phyloP scores from a whole-genome alignment of 2,329 filamentous ascomycete genomes.

The Thelonectria rubi region DNA sequence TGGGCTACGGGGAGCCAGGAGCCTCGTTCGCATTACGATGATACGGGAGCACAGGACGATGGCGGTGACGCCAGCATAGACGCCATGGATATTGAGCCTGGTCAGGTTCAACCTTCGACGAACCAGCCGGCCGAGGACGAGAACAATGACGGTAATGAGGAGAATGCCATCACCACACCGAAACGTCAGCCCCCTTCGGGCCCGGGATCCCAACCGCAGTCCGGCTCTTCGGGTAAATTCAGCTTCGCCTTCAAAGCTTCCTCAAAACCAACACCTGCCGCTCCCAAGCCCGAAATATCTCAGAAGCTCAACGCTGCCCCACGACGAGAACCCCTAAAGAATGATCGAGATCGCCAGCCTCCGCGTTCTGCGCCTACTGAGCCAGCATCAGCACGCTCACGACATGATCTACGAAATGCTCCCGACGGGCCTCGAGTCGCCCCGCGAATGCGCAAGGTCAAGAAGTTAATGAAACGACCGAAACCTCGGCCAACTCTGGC shows the following conservation, averaged over 20 bases:
- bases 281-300: slow-evolving; percentile 72
- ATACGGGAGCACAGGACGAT: slow-evolving; percentile 30
- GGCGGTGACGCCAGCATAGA: slow-evolving; percentile 27
- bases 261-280: slow-evolving; percentile 64
- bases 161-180: slow-evolving; percentile 64
- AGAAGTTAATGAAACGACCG: slow-evolving; percentile 73
- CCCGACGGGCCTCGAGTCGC: slow-evolving; percentile 48
- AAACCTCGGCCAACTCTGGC: slow-evolving; percentile 77
- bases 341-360: slow-evolving; percentile 56
- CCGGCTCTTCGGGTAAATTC: slow-evolving; percentile 72
- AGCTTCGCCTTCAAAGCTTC: slow-evolving; percentile 92
- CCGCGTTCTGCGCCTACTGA: slow-evolving; percentile 62
- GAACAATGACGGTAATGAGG: slow-evolving; percentile 53
- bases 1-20: slow-evolving; percentile 65
- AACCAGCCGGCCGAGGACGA: slow-evolving; percentile 22
- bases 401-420: slow-evolving; percentile 47
- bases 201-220: slow-evolving; percentile 59
- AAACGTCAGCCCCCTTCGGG: slow-evolving; percentile 63
- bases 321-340: slow-evolving; percentile 49
- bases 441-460: slow-evolving; percentile 70
- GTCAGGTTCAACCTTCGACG: slow-evolving; percentile 41
- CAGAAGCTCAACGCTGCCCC: slow-evolving; percentile 74
- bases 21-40: slow-evolving; percentile 37
- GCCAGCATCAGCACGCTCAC: slow-evolving; percentile 58
- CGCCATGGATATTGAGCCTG: slow-evolving; percentile 29